Conservation (phyloP, 2,329 filamentous ascomycete species). For the Pestalotiopsis sp. region DNA sequence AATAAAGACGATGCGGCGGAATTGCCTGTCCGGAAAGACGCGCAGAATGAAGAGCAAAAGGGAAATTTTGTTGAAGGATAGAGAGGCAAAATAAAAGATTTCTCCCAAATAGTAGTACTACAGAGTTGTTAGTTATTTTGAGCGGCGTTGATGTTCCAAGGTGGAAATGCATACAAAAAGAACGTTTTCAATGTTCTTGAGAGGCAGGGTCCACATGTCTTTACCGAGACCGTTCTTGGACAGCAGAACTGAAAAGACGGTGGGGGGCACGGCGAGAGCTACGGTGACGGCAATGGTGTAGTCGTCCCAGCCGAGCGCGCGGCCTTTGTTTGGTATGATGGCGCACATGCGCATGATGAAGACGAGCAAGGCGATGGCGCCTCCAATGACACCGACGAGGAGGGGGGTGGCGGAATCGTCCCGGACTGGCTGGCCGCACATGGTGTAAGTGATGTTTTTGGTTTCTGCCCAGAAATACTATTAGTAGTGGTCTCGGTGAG, state of each 20-base stretch:
- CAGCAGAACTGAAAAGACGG: constrained; percentile 15
- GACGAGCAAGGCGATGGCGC: constrained; percentile 15
- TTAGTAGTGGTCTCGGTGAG: neutral
- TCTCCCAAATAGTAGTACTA: constrained; percentile 33
- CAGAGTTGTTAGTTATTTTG: neutral
- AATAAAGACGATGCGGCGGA: constrained; percentile 25
- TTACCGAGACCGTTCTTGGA: constrained; percentile 19
- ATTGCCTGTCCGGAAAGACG: constrained; percentile 30
- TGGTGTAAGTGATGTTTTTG: constrained; percentile 16
- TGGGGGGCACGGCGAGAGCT: constrained; percentile 15
- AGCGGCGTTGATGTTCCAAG: neutral
- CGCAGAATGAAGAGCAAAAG: constrained; percentile 34
- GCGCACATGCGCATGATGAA: constrained; percentile 15
- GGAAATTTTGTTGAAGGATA: constrained; percentile 34
- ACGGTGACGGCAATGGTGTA: constrained; percentile 15
- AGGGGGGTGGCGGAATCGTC: constrained; percentile 14
- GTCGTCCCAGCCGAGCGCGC: constrained; percentile 18
- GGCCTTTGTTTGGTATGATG: constrained; percentile 10
- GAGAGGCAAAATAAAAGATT: constrained; percentile 35
- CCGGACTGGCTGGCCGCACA: constrained; percentile 14
- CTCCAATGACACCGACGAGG: constrained; percentile 17
- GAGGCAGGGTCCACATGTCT: constrained; percentile 20
- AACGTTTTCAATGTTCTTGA: constrained; percentile 18
- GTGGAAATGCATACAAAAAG: constrained; percentile 13
- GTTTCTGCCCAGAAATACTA: neutral